phyloP scores from a whole-genome alignment of 345 rosid genomes.

The Arabidopsis arenosa region DNA sequence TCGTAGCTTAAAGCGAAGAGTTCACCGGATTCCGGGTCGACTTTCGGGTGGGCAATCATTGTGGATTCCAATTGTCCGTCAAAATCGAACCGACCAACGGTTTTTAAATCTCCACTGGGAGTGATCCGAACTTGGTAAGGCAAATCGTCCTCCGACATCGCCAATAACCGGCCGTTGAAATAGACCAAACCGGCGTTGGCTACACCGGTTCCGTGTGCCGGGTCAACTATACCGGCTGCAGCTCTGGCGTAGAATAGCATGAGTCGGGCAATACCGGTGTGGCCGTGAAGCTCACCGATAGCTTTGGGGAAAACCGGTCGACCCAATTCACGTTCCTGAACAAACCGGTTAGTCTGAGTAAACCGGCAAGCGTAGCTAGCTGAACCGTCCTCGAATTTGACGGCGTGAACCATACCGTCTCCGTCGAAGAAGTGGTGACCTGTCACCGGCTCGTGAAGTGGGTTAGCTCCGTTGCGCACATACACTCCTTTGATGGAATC shows the following conservation, averaged over 20 bases:
- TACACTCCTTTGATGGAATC: slow-evolving; percentile 72
- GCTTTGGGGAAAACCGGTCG: slow-evolving; percentile 85
- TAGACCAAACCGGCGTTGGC: slow-evolving; percentile 91
- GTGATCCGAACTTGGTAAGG: slow-evolving; percentile 78
- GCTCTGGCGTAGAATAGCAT: slow-evolving; percentile 80
- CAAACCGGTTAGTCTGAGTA: slow-evolving; percentile 74
- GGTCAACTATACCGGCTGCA: slow-evolving; percentile 66
- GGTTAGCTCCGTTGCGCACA: slow-evolving; percentile 87
- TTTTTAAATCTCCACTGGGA: slow-evolving; percentile 64
- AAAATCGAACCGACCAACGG: slow-evolving; percentile 73
- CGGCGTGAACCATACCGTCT: slow-evolving; percentile 93
- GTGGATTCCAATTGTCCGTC: slow-evolving; percentile 62
- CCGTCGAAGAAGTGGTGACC: slow-evolving; percentile 95
- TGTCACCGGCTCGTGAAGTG: slow-evolving; percentile 79
- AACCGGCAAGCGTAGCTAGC: slow-evolving; percentile 82
- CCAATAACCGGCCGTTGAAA: slow-evolving; percentile 68
- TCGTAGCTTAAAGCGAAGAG: slow-evolving; percentile 83
- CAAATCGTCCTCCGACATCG: slow-evolving; percentile 91
- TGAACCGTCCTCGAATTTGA: slow-evolving; percentile 57
- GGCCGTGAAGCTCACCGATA: slow-evolving; percentile 92
- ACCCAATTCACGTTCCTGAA: slow-evolving; percentile 70
- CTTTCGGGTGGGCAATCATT: slow-evolving; percentile 94
- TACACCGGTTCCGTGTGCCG: slow-evolving; percentile 70
- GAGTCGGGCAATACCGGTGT: slow-evolving; percentile 80
- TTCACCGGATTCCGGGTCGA: slow-evolving; percentile 75